Evolutionary conservation across 768 basidiomycete genomes (phyloP).

Genomic region (Fomitopsis serialis): DNA sequence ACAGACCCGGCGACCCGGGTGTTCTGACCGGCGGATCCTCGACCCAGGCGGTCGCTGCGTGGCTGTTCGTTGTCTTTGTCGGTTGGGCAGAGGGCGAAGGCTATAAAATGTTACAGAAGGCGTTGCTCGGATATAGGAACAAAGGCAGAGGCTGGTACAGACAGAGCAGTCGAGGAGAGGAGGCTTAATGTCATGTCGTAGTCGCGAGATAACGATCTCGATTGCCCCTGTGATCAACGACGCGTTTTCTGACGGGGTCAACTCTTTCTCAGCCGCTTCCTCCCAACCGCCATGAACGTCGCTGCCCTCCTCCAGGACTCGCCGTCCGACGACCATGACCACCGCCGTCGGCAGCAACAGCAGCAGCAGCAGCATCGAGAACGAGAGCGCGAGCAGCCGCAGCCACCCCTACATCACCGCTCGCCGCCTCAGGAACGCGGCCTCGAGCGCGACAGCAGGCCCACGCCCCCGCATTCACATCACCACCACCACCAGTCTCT

Average conservation of each 20-base stretch:
- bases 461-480: conserved; percentile 12
- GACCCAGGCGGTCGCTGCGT: too few relatives aligned
- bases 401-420: conserved; percentile 25
- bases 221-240: conserved; percentile 27
- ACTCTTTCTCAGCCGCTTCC: conserved; percentile 20
- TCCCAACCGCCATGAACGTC: conserved; percentile 51
- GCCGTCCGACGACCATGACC: conserved; percentile 50
- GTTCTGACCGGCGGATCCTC: too few relatives aligned
- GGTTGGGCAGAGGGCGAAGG: too few relatives aligned
- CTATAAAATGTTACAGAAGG: too few relatives aligned
- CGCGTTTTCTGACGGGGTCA: conserved; percentile 18
- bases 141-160: too few relatives aligned
- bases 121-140: too few relatives aligned
- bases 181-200: conserved; percentile 1
- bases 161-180: background rate
- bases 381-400: conserved; percentile 23
- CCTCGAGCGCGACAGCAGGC: conserved; percentile 19
- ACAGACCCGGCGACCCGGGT: too few relatives aligned
- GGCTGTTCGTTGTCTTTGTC: too few relatives aligned
- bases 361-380: conserved; percentile 25
- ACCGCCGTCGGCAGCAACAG: conserved; percentile 24
- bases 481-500: conserved; percentile 11
- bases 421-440: conserved; percentile 20
- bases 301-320: conserved; percentile 64
- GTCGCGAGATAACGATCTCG: conserved; percentile 25